Conservation (phyloP, 495 filamentous ascomycete genomes). For the Neohortaea acidophila region DNA sequence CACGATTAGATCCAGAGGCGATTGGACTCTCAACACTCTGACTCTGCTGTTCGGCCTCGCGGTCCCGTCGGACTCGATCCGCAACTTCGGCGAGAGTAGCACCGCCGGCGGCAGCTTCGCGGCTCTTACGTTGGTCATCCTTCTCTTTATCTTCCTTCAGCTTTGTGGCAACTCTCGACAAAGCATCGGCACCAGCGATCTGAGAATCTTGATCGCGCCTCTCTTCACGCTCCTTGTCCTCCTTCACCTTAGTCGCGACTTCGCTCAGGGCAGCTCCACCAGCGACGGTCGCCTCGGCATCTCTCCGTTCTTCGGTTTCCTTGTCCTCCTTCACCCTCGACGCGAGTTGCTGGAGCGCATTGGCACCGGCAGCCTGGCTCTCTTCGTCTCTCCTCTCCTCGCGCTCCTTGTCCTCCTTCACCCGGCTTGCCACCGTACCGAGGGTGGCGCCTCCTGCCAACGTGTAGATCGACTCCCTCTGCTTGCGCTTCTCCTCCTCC, state of each 20-base stretch:
- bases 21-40: too few species aligned
- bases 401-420: not conserved
- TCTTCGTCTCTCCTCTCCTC: not conserved
- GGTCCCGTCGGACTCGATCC: too few species aligned
- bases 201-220: slow-evolving; percentile 1
- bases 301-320: not conserved
- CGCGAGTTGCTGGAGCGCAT: too few species aligned
- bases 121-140: slow-evolving; percentile 12
- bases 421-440: not conserved
- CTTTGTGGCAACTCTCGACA: not conserved
- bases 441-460: not conserved
- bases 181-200: too few species aligned
- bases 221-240: not conserved
- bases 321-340: too few species aligned
- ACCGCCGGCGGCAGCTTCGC: slow-evolving; percentile 6
- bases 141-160: not conserved
- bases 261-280: too few species aligned
- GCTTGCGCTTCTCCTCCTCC: slow-evolving; percentile 28
- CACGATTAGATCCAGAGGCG: too few species aligned
- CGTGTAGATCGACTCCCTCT: not conserved
- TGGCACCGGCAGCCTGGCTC: too few species aligned
- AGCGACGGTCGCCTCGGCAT: too few species aligned
- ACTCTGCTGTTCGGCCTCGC: too few species aligned
- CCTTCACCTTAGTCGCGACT: not conserved
- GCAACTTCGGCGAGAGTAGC: not conserved